These are phyloP conservation scores for Noccaea bulbosa DNA, from an alignment of 345 rosid species.

Conservation along the genomic window DNA sequence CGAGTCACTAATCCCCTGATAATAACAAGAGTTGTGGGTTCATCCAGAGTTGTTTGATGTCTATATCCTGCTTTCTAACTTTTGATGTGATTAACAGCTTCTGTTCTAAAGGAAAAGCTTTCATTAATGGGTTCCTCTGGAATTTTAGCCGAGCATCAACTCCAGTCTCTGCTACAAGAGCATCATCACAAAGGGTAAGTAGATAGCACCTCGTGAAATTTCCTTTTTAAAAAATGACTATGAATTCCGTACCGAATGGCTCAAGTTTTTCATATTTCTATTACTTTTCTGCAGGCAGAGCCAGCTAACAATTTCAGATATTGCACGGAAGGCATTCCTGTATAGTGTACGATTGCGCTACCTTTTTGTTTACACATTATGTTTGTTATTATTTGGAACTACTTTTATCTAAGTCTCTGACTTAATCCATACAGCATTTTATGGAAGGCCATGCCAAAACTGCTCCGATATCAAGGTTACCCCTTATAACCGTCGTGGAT, in stretches of 20 bases:
- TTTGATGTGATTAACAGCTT: constrained; percentile 64
- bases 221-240: too few species aligned
- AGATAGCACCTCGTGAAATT: constrained; percentile 8
- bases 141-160: constrained; percentile 98
- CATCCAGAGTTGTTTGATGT: neutral
- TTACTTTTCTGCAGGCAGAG: constrained; percentile 63
- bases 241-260: constrained; percentile 1
- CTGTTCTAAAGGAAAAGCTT: constrained; percentile 92
- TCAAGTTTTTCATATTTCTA: constrained; percentile 13
- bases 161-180: constrained; percentile 93
- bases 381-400: constrained; percentile 13
- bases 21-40: constrained; percentile 13
- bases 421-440: constrained; percentile 69
- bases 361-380: constrained; percentile 18
- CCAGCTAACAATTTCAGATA: constrained; percentile 84
- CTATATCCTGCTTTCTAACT: constrained; percentile 42
- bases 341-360: constrained; percentile 71
- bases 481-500: constrained; percentile 74
- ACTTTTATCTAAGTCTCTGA: constrained; percentile 26
- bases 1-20: constrained; percentile 17
- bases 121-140: constrained; percentile 93
- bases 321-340: constrained; percentile 98
- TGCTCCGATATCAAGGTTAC: constrained; percentile 90
- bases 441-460: constrained; percentile 99
- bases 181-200: constrained; percentile 87